phyloP scores from a whole-genome alignment of 2,329 filamentous ascomycete genomes.

The Fusarium anthophilum region DNA sequence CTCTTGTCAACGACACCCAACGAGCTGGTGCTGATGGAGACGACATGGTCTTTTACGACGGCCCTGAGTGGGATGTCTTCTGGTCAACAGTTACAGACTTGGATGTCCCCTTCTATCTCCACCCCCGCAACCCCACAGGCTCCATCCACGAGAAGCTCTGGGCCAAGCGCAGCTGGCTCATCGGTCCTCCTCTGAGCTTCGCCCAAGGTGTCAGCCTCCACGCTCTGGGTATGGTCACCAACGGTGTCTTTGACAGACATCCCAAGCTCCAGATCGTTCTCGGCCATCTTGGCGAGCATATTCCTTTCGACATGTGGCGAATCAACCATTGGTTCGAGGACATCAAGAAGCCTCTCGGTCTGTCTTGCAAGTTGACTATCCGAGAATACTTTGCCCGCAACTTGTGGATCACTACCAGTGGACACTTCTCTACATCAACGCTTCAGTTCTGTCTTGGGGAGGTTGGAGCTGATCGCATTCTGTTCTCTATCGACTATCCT shows the following conservation, averaged over 20 bases:
- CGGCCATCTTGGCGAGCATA: slow-evolving; percentile 60
- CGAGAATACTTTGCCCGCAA: slow-evolving; percentile 64
- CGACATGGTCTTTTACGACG: slow-evolving; percentile 72
- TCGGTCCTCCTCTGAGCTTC: slow-evolving; percentile 68
- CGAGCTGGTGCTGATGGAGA: slow-evolving; percentile 66
- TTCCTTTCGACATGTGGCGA: slow-evolving; percentile 60
- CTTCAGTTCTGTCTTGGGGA: slow-evolving; percentile 60
- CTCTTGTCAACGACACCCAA: slow-evolving; percentile 70
- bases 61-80: slow-evolving; percentile 68
- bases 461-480: slow-evolving; percentile 58
- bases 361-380: slow-evolving; percentile 59
- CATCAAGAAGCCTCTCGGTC: slow-evolving; percentile 60
- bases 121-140: slow-evolving; percentile 67
- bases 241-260: slow-evolving; percentile 60
- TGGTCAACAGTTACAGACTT: slow-evolving; percentile 67
- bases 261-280: slow-evolving; percentile 57
- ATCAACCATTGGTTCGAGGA: slow-evolving; percentile 67
- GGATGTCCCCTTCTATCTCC: slow-evolving; percentile 72
- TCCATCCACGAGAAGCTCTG: slow-evolving; percentile 66
- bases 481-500: slow-evolving; percentile 65
- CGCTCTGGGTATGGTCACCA: slow-evolving; percentile 60
- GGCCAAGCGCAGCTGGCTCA: slow-evolving; percentile 66
- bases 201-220: slow-evolving; percentile 68
- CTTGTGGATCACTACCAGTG: slow-evolving; percentile 66
- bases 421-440: slow-evolving; percentile 64